These are phyloP conservation scores for Myxozyma monticola DNA, from an alignment of 805 yeast genomes.

Conservation along the genomic window DNA sequence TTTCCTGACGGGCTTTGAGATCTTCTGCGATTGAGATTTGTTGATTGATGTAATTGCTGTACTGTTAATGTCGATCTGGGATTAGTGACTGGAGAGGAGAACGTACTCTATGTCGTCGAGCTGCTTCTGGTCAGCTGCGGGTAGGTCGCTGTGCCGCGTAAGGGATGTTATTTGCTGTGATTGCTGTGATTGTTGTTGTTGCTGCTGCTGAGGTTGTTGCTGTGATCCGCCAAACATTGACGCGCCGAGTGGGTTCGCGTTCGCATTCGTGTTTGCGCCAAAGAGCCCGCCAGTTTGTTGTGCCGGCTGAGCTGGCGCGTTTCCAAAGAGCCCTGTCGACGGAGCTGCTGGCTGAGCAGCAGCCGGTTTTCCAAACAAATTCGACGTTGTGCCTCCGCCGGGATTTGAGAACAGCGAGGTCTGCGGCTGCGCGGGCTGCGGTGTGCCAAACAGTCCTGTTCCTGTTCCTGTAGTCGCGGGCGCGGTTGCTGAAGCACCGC, in stretches of 20 bases:
- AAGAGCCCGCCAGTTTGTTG: constrained; percentile 2
- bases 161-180: constrained; percentile 48
- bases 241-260: neutral
- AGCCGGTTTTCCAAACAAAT: too few species aligned
- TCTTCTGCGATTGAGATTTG: constrained; percentile 57
- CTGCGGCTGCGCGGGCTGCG: too few species aligned
- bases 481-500: constrained; percentile 11
- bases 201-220: constrained; percentile 6
- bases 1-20: constrained; percentile 43
- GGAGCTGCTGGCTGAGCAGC: constrained; percentile 8
- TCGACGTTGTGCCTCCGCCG: too few species aligned
- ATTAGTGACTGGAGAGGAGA: neutral
- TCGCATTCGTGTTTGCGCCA: constrained; percentile 10
- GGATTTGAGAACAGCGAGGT: too few species aligned
- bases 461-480: too few species aligned
- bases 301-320: neutral
- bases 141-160: constrained; percentile 60
- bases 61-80: neutral
- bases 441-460: constrained; percentile 7
- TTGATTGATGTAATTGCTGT: constrained; percentile 48
- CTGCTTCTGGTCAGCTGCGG: constrained; percentile 53
- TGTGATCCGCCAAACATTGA: constrained; percentile 1
- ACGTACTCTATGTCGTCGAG: constrained; percentile 52
- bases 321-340: constrained; percentile 14
- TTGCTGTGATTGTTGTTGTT: constrained; percentile 3